Evolutionary conservation across 2,329 filamentous ascomycete genomes (phyloP).

Genomic region (Sordariomycetes sp.): DNA sequence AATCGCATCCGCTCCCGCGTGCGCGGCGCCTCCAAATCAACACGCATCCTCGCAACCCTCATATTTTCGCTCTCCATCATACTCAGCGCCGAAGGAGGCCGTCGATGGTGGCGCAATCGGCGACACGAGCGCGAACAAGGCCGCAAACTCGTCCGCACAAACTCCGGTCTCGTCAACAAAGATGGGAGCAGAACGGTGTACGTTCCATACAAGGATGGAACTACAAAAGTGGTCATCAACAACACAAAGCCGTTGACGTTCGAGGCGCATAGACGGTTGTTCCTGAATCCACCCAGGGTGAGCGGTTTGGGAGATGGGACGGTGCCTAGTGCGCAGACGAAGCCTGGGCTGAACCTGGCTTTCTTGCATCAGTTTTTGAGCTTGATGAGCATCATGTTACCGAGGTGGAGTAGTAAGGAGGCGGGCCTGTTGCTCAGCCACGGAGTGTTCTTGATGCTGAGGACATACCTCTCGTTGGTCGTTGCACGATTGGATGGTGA

Average conservation of each 20-base stretch:
- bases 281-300: constrained; percentile 81
- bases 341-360: constrained; percentile 87
- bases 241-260: constrained; percentile 90
- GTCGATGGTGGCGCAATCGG: constrained; percentile 64
- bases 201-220: constrained; percentile 81
- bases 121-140: constrained; percentile 77
- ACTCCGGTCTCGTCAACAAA: constrained; percentile 88
- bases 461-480: constrained; percentile 89
- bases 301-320: constrained; percentile 65
- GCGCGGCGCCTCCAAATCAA: constrained; percentile 57
- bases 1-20: constrained; percentile 43
- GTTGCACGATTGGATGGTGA: constrained; percentile 91
- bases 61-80: constrained; percentile 72
- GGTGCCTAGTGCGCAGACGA: constrained; percentile 82
- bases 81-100: constrained; percentile 67
- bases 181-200: constrained; percentile 93
- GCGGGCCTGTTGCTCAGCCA: constrained; percentile 84
- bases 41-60: constrained; percentile 67
- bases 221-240: constrained; percentile 83
- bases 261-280: constrained; percentile 88
- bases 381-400: constrained; percentile 95
- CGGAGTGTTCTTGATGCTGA: constrained; percentile 77
- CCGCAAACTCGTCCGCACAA: constrained; percentile 71
- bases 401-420: constrained; percentile 91
- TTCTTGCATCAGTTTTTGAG: constrained; percentile 97